These are phyloP conservation scores for Cicer chorassanicum DNA, from an alignment of 306 rosid genomes.

Conservation along the genomic window DNA sequence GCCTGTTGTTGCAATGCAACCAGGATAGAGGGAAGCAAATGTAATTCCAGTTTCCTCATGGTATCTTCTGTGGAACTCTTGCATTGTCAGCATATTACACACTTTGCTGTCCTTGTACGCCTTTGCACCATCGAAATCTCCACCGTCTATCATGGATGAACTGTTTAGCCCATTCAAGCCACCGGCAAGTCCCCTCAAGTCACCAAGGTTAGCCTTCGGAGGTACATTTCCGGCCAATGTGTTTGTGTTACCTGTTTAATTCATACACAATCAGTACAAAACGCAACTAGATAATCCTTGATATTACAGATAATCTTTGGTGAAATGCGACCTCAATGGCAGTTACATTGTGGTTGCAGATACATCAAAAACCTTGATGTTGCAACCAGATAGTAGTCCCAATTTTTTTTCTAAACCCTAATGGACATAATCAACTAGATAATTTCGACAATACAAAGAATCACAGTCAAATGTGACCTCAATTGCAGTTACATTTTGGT, in stretches of 20 bases:
- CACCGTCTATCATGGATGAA: constrained; percentile 94
- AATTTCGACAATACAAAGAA: background rate
- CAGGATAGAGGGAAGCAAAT: constrained; percentile 93
- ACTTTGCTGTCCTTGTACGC: constrained; percentile 99
- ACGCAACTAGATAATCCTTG: constrained; percentile 15
- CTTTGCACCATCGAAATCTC: constrained; percentile 95
- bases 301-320: background rate
- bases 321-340: background rate
- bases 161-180: constrained; percentile 86
- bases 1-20: constrained; percentile 98
- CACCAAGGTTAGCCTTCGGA: constrained; percentile 98
- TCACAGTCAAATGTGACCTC: background rate
- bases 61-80: constrained; percentile 82
- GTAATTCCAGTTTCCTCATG: constrained; percentile 94
- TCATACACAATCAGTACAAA: constrained; percentile 36
- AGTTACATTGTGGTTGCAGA: background rate
- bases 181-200: constrained; percentile 90
- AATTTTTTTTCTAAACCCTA: background rate
- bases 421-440: constrained; percentile 8
- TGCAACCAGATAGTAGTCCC: background rate
- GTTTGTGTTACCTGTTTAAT: constrained; percentile 83
- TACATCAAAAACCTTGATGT: background rate
- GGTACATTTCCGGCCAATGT: constrained; percentile 99
- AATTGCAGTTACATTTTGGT: background rate
- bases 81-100: constrained; percentile 98